These are phyloP conservation scores for Panicum virgatum DNA, from an alignment of 202 grass and related monocot genomes.

Conservation along the genomic window DNA sequence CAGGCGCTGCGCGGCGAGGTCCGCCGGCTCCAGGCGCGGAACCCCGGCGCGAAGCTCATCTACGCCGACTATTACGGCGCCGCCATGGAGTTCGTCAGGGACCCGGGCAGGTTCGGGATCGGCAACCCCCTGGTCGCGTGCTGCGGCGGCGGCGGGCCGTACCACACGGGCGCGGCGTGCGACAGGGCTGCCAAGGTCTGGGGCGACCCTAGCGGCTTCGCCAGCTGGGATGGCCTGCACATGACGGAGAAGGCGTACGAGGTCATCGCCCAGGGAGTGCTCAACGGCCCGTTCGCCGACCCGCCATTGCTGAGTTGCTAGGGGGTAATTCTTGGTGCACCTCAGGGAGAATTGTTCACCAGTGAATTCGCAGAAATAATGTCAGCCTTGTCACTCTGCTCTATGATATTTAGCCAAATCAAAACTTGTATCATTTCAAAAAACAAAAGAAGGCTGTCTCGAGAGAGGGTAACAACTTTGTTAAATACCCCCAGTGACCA, in stretches of 20 bases:
- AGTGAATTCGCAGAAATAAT: too few relatives aligned
- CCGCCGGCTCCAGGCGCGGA: conserved; percentile 6
- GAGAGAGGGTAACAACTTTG: too few relatives aligned
- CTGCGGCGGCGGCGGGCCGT: conserved; percentile 39
- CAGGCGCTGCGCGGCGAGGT: conserved; percentile 34
- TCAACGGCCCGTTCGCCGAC: conserved; percentile 40
- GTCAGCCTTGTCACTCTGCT: too few relatives aligned
- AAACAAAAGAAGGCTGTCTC: too few relatives aligned
- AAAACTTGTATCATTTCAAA: too few relatives aligned
- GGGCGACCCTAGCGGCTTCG: conserved; percentile 30
- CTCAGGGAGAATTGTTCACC: background rate
- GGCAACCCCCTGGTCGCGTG: conserved; percentile 37
- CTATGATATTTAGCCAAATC: too few relatives aligned
- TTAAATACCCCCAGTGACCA: too few relatives aligned
- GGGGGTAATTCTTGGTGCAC: background rate
- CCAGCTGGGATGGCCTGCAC: conserved; percentile 65
- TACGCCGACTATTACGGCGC: conserved; percentile 66
- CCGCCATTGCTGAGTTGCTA: conserved; percentile 35
- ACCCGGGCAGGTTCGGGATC: conserved; percentile 37
- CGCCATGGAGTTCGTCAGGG: conserved; percentile 40
- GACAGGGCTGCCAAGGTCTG: conserved; percentile 22
- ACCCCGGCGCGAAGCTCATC: conserved; percentile 52
- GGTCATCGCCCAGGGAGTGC: conserved; percentile 40
- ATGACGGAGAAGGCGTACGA: conserved; percentile 53
- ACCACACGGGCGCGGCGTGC: conserved; percentile 7